Conservation (phyloP, 2,329 filamentous ascomycete genomes). For the Trichoderma harzianum region DNA sequence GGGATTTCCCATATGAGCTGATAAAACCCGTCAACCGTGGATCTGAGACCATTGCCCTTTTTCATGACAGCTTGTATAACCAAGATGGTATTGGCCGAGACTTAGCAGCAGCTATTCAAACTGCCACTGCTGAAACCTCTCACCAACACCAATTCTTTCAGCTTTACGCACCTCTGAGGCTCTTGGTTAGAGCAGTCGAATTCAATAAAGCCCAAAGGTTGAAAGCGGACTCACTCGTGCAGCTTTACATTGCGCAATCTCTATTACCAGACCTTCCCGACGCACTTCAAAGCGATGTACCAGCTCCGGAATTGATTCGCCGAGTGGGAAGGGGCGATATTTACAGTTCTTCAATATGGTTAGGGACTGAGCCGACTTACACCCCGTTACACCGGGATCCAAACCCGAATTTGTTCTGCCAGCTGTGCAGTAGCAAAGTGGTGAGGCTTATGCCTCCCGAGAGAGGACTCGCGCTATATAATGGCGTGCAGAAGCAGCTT, state of each 20-base stretch:
- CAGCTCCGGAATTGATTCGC: conserved; percentile 61
- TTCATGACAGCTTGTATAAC: conserved; percentile 29
- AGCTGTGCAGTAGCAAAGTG: conserved; percentile 69
- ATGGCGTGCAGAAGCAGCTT: conserved; percentile 42
- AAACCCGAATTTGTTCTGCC: conserved; percentile 88
- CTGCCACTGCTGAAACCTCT: conserved; percentile 24
- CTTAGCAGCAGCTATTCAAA: conserved; percentile 31
- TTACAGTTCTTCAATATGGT: conserved; percentile 85
- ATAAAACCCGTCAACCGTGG: conserved; percentile 27
- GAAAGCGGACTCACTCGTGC: conserved; percentile 27
- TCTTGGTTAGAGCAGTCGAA: conserved; percentile 58
- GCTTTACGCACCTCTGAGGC: conserved; percentile 58
- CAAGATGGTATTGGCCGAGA: conserved; percentile 29
- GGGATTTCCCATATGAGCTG: conserved; percentile 40
- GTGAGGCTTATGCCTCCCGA: conserved; percentile 68
- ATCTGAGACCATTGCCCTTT: conserved; percentile 23
- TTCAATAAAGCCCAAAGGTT: conserved; percentile 39
- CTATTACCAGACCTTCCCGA: conserved; percentile 65
- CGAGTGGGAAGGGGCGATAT: conserved; percentile 72
- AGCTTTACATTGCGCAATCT: conserved; percentile 86
- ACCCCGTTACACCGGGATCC: conserved; percentile 91
- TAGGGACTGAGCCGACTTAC: conserved; percentile 81
- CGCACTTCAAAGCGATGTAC: conserved; percentile 61
- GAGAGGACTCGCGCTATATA: conserved; percentile 63
- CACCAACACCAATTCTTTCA: conserved; percentile 46